Evolutionary conservation across 2,329 filamentous ascomycete genomes (phyloP), one percentile per base, ranked within the genome.

Genomic region (Fusarium liriodendri): DNA sequence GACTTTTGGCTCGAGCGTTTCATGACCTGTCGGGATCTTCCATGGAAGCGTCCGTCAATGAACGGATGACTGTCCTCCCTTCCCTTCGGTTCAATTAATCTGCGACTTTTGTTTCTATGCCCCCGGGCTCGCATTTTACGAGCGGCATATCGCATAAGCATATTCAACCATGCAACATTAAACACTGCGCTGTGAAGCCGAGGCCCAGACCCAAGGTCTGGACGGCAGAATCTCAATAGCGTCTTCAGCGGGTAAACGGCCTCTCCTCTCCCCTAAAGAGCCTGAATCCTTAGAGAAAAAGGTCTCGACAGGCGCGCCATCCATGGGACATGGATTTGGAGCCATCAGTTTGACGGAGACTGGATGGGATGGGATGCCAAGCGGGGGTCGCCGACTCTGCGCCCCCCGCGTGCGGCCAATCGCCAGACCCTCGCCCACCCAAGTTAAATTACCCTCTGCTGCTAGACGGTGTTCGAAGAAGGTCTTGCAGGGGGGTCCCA

Each of bases 401-500:
- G 62, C 62, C 70, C 65, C 54, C 50, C 27, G 57, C 55, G 37
- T 59, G 67, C 64, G 66, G 58, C 76, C 76, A 78, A 78, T 78
- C 62, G 70, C 65, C 50, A 69, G 64, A 38, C 47, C 45, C 32
- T 69, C 64, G 55, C 63, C 52, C 40, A 66, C 70, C 66, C 64
- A 66, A 77, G 76, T 78, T 78, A 78, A 78, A 78, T 78, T 78
- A 62, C 75, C 52, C 50, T 72, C 47, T 52, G 47, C 18, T 32
- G 64, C 63, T 63, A 37, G 61, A 68, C 58, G 61, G 68, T 66
- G 45, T 52, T 52, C 9, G 47, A 32, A 47, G 64, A 65, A 61
- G 67, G 67, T 42, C 52, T 64, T 64, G 55, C 63, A 62, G 32
- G 22, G 27, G 33, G 33, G 32, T 57, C 40, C 33, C 22, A 33